Evolutionary conservation across 164 flowering plant species (phyloP).

Genomic region (Stephania japonica): DNA sequence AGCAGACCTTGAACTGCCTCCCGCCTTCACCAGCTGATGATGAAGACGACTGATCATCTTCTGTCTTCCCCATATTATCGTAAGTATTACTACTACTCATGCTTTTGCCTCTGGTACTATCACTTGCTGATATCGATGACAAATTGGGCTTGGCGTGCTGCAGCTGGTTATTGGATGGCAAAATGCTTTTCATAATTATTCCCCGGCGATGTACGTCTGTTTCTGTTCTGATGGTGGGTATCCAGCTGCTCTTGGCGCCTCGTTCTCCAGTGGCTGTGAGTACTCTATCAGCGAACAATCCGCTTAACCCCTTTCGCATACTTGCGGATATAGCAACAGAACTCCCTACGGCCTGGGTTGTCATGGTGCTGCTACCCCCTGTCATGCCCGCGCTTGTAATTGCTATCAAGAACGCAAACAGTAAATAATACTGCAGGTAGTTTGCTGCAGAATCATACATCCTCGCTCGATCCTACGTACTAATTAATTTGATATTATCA

Average conservation of each 20-base stretch:
- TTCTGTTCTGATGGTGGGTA: background rate
- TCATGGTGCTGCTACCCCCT: background rate
- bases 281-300: background rate
- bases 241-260: background rate
- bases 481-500: background rate
- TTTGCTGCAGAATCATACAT: background rate
- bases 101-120: background rate
- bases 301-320: background rate
- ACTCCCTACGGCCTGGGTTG: background rate
- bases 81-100: background rate
- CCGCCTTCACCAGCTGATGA: background rate
- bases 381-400: background rate
- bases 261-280: background rate
- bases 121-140: no score
- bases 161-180: no score
- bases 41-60: background rate
- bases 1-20: conserved; percentile 2
- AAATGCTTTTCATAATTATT: no score
- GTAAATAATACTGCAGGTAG: background rate
- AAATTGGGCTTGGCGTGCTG: no score
- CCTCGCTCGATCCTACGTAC: no score
- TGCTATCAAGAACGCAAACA: conserved; percentile 2
- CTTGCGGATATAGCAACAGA: background rate
- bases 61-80: background rate
- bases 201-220: background rate